These are phyloP conservation scores for Stevia rebaudiana DNA, from an alignment of 140 eudicot species.

Conservation along the genomic window DNA sequence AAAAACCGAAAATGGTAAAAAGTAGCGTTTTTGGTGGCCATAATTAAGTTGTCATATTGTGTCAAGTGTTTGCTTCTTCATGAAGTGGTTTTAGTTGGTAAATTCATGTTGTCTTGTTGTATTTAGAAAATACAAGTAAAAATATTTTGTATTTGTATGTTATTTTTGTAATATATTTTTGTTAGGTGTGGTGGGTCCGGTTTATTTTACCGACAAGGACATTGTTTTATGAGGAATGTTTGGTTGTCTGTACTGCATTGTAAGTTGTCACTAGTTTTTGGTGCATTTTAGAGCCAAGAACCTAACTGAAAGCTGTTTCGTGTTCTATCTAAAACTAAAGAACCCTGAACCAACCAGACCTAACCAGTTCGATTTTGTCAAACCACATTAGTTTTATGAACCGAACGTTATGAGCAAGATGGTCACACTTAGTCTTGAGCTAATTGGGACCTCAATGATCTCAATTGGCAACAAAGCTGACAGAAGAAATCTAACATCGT, in stretches of 20 bases:
- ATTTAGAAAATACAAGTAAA: conserved; percentile 10
- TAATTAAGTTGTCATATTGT: conserved; percentile 22
- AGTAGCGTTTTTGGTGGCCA: conserved; percentile 15
- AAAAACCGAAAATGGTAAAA: not conserved
- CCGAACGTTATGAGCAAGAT: no score
- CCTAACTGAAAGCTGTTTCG: not conserved
- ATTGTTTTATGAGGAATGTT: not conserved
- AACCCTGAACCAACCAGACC: not conserved
- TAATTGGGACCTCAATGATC: no score
- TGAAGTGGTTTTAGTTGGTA: conserved; percentile 20
- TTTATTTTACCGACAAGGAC: not conserved
- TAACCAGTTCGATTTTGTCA: not conserved
- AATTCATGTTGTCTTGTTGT: conserved; percentile 29
- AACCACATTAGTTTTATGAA: not conserved
- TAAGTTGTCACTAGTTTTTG: not conserved
- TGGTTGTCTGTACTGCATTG: not conserved
- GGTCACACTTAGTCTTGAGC: no score
- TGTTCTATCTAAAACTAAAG: no score
- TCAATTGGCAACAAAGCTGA: no score
- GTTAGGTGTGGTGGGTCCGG: conserved; percentile 2
- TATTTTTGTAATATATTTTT: not conserved
- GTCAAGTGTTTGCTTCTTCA: conserved; percentile 22
- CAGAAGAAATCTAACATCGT: no score
- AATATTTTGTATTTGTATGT: conserved; percentile 14
- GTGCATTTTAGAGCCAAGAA: not conserved